Percentiles rank a stretch among this genome's conserved stretches.
Evolutionary conservation across 2,329 filamentous ascomycete species (phyloP).

Genomic region (Cladophialophora bantiana): DNA sequence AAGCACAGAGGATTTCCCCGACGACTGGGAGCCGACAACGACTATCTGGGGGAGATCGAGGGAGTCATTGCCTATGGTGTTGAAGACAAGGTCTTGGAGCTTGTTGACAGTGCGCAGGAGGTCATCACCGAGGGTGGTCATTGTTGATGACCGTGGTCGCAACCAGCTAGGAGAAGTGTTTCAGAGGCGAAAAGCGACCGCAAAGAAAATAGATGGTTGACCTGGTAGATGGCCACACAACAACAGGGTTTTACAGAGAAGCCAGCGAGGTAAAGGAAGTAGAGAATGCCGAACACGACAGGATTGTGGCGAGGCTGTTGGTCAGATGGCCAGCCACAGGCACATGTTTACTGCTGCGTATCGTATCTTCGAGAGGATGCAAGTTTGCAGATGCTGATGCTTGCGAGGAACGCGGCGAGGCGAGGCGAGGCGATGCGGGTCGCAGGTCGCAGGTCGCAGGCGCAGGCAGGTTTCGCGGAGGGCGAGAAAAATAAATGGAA

Average conservation of each 20-base stretch:
- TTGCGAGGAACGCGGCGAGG: slow-evolving; percentile 1
- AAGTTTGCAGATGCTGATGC: slow-evolving; percentile 19
- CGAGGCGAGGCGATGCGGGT: too few relatives aligned
- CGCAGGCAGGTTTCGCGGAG: slow-evolving; percentile 7
- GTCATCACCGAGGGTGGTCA: slow-evolving; percentile 96
- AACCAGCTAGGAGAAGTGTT: slow-evolving; percentile 17
- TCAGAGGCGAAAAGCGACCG: slow-evolving; percentile 30
- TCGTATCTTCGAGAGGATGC: slow-evolving; percentile 2
- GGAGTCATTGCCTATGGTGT: slow-evolving; percentile 98
- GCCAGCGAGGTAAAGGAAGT: slow-evolving; percentile 10
- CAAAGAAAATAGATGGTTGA: slow-evolving; percentile 6
- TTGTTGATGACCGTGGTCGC: slow-evolving; percentile 50
- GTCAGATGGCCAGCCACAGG: slow-evolving; percentile 26
- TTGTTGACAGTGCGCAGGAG: slow-evolving; percentile 96
- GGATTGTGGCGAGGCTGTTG: slow-evolving; percentile 15
- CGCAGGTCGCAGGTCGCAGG: background rate
- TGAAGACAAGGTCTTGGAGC: slow-evolving; percentile 98
- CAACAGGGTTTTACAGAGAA: slow-evolving; percentile 6
- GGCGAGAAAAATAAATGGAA: background rate
- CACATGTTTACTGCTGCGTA: slow-evolving; percentile 31
- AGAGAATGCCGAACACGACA: slow-evolving; percentile 1
- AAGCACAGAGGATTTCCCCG: slow-evolving; percentile 96
- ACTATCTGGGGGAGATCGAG: slow-evolving; percentile 98
- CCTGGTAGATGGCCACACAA: background rate
- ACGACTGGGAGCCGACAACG: slow-evolving; percentile 97